Percentiles rank a stretch among this genome's conserved stretches.
phyloP scores from a whole-genome alignment of 2,329 filamentous ascomycete species.

The Diaporthe sp. region DNA sequence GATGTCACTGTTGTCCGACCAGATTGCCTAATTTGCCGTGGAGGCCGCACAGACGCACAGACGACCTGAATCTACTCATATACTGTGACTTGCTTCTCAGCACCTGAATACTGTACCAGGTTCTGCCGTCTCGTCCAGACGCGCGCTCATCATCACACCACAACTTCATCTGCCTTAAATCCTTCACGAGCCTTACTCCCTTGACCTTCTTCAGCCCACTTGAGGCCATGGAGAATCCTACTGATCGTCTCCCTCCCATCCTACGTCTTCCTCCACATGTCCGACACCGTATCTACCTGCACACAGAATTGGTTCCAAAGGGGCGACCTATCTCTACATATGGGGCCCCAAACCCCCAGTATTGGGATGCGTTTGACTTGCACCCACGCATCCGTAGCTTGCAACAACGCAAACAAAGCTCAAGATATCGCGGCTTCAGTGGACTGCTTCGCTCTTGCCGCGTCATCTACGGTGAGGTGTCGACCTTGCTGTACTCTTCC shows the following conservation, averaged over 20 bases:
- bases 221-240: neutral
- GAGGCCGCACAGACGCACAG: neutral
- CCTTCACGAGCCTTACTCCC: neutral
- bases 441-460: neutral
- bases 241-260: neutral
- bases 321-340: neutral
- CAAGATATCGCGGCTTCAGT: neutral
- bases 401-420: neutral
- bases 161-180: neutral
- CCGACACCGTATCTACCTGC: neutral
- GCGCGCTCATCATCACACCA: neutral
- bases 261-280: neutral
- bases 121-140: too few relatives aligned
- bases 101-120: too few relatives aligned
- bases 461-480: neutral
- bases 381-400: neutral
- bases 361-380: neutral
- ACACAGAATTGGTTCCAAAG: neutral
- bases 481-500: neutral
- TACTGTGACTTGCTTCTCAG: neutral
- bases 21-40: neutral
- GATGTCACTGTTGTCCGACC: neutral
- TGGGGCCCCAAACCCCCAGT: too few relatives aligned
- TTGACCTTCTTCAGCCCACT: neutral
- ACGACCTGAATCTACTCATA: neutral